A percentile compares a stretch with the other conserved stretches of the same genome.
phyloP scores from a whole-genome alignment of 2,329 filamentous ascomycete species.

The Xylariaceae sp. region DNA sequence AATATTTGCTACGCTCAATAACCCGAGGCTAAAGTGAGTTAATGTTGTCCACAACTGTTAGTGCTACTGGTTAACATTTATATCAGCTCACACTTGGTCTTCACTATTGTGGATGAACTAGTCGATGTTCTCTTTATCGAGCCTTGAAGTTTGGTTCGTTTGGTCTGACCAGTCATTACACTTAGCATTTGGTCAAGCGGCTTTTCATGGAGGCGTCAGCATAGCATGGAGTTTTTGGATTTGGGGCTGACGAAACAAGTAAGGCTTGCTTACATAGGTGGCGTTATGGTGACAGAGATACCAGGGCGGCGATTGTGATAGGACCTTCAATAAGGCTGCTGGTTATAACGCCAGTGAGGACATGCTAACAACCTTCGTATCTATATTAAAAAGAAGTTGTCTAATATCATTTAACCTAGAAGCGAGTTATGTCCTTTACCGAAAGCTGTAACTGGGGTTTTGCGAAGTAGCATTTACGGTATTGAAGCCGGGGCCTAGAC shows the following conservation, averaged over 20 bases:
- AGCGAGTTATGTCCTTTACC: neutral
- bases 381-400: constrained; percentile 11
- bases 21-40: constrained; percentile 84
- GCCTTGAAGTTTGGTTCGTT: constrained; percentile 26
- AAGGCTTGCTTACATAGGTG: constrained; percentile 21
- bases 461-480: neutral
- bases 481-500: too few relatives aligned
- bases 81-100: constrained; percentile 70
- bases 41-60: neutral
- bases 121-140: constrained; percentile 68
- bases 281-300: constrained; percentile 17
- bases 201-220: constrained; percentile 22
- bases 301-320: too few relatives aligned
- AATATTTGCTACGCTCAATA: constrained; percentile 91
- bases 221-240: constrained; percentile 30
- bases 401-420: neutral
- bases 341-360: constrained; percentile 1
- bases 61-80: constrained; percentile 31
- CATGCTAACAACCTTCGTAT: neutral
- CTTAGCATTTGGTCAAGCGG: neutral
- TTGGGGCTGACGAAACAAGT: neutral
- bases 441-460: neutral
- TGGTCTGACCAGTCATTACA: neutral
- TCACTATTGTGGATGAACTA: constrained; percentile 75
- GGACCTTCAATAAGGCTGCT: neutral